These are phyloP conservation scores for Penicillium bialowiezense DNA, from an alignment of 495 filamentous ascomycete species.

Conservation along the genomic window DNA sequence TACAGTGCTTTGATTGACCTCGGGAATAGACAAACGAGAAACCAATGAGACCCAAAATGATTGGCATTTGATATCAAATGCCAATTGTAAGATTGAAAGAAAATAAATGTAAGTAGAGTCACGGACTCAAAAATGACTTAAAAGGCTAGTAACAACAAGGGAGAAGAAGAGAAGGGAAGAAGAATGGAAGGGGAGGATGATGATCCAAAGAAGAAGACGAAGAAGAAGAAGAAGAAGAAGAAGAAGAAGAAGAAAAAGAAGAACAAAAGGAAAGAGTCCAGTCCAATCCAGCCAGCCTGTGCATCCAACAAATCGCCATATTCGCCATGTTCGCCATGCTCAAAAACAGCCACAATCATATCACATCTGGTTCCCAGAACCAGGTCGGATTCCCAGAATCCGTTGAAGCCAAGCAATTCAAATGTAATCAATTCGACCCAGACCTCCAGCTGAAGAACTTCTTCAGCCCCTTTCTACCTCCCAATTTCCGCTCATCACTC, in stretches of 20 bases:
- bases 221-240: slow-evolving; percentile 15
- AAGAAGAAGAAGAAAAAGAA: slow-evolving; percentile 13
- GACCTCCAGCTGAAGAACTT: slow-evolving; percentile 29
- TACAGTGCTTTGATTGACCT: too few relatives aligned
- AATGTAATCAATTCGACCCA: slow-evolving; percentile 7
- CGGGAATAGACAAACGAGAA: too few relatives aligned
- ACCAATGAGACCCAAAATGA: too few relatives aligned
- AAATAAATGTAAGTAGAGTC: slow-evolving; percentile 8
- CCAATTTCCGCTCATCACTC: slow-evolving; percentile 14
- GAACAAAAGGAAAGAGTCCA: background rate
- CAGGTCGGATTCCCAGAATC: background rate
- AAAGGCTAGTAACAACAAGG: slow-evolving; percentile 8
- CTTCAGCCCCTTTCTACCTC: slow-evolving; percentile 17
- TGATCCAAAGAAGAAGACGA: slow-evolving; percentile 1
- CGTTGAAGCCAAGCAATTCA: background rate
- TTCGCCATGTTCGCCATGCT: background rate
- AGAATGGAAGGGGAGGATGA: slow-evolving; percentile 6
- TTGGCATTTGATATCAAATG: too few relatives aligned
- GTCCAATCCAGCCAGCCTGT: background rate
- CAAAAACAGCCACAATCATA: background rate
- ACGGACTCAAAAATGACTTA: slow-evolving; percentile 5
- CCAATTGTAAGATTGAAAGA: slow-evolving; percentile 6
- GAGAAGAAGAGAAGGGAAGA: slow-evolving; percentile 4
- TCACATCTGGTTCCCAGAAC: slow-evolving; percentile 1
- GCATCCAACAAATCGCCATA: slow-evolving; percentile 3